Conservation (phyloP, 2,329 filamentous ascomycete species). For the Akanthomyces lecanii region DNA sequence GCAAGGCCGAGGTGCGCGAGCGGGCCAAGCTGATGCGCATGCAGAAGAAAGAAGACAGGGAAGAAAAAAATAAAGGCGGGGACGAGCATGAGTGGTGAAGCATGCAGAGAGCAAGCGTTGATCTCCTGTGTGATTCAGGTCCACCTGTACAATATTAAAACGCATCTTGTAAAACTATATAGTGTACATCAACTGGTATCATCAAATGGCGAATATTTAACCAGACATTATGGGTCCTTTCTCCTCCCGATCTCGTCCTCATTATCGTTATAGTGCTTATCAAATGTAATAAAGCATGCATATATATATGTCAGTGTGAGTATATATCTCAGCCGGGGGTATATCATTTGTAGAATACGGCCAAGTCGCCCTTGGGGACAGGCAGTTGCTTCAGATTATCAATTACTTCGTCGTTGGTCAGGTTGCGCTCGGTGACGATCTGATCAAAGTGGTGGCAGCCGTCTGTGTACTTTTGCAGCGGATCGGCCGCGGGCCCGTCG, state of each 20-base stretch:
- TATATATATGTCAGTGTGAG: not conserved
- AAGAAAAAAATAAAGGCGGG: not conserved
- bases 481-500: conserved; percentile 35
- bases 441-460: conserved; percentile 76
- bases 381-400: conserved; percentile 59
- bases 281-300: too few relatives aligned
- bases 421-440: conserved; percentile 71
- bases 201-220: conserved; percentile 4
- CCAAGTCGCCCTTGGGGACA: conserved; percentile 48
- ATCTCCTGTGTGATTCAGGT: not conserved
- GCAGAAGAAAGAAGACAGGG: not conserved
- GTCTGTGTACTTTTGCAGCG: conserved; percentile 65
- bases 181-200: conserved; percentile 14
- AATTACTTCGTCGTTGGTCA: conserved; percentile 67
- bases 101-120: not conserved
- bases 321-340: not conserved
- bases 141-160: conserved; percentile 7
- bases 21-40: conserved; percentile 16
- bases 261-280: not conserved
- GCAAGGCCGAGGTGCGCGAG: conserved; percentile 30
- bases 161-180: conserved; percentile 12
- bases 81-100: not conserved
- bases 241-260: too few relatives aligned
- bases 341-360: conserved; percentile 49
- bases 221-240: not conserved